Conservation (phyloP, 768 basidiomycete genomes). For the Hydnomerulius pinastri region DNA sequence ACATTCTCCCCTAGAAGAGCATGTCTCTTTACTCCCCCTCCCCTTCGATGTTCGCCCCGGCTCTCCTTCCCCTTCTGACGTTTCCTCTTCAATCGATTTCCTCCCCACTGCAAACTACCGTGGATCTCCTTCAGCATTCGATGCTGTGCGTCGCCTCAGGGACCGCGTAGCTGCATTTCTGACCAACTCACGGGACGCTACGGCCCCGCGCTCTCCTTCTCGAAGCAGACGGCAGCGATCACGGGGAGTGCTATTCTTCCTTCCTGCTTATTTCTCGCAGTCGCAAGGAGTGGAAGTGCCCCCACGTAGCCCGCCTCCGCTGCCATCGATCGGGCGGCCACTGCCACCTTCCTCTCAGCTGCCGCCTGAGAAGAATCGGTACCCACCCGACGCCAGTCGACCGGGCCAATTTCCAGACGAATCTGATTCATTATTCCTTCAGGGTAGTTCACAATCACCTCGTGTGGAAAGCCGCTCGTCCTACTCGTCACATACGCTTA, state of each 20-base stretch:
- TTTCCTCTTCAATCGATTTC: slow-evolving; percentile 44
- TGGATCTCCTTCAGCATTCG: slow-evolving; percentile 43
- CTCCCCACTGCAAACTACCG: slow-evolving; percentile 43
- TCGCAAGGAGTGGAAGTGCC: slow-evolving; percentile 32
- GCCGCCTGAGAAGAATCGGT: slow-evolving; percentile 49
- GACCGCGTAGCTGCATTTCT: slow-evolving; percentile 53
- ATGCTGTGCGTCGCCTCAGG: slow-evolving; percentile 56
- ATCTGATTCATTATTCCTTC: slow-evolving; percentile 20
- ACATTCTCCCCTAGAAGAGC: slow-evolving; percentile 50
- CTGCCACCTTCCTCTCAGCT: slow-evolving; percentile 11
- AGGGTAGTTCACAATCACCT: slow-evolving; percentile 31
- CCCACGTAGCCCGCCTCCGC: slow-evolving; percentile 34
- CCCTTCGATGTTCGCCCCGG: slow-evolving; percentile 59
- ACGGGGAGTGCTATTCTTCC: slow-evolving; percentile 74
- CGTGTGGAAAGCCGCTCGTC: slow-evolving; percentile 29
- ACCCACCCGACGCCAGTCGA: slow-evolving; percentile 38
- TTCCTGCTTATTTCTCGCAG: slow-evolving; percentile 76
- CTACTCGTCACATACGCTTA: slow-evolving; percentile 27
- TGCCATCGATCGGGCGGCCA: slow-evolving; percentile 11
- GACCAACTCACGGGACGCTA: slow-evolving; percentile 39
- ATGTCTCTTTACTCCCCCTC: slow-evolving; percentile 59
- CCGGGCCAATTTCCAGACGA: slow-evolving; percentile 26
- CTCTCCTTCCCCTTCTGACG: slow-evolving; percentile 57
- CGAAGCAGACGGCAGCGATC: slow-evolving; percentile 49
- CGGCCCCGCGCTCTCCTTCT: slow-evolving; percentile 47